Base-by-base conservation (phyloP, 192 early-diverging fungal genomes). In the Lunasporangiospora selenospora region DNA sequence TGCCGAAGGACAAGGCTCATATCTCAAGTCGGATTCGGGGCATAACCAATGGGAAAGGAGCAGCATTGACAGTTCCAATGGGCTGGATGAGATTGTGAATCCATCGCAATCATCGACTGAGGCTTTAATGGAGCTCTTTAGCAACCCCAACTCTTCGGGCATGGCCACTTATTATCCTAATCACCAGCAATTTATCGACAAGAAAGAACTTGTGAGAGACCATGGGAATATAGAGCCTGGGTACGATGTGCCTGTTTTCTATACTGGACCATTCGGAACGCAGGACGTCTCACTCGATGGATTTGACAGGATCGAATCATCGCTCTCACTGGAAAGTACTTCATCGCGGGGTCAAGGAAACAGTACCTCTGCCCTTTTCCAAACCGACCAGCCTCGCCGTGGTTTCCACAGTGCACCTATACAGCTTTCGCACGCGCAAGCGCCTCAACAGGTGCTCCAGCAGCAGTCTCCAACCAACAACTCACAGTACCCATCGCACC, bases 101-200 rank as follows among this genome's bases (percentile, higher is more conserved):
- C 69, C 69, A 4, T 61, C 47, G 12, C 53, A 62, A 15, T 23
- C 33, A 2, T 73, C 69, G 0, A 40, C 52, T 6, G 16, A 26
- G 6, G 61, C 69, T 3, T 34, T 73, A 26, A 63, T 73, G 47
- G 60, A 73, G n/a, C n/a, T 63, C 11, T 73, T 73, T 33, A 58
- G 49, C 34, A 57, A 53, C 42, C 41, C 61, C 1, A 57, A 58
- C 37, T 48, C 69, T 0, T 29, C 60, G 4, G 61, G 69, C 3
- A 1, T 53, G 1, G 45, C 53, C 19, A 3, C 23, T 29, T 65
- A 49, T 31, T 18, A 58, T 21, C 24, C 44, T 3, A 53, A 49
- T 13, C 26, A 45, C 4, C 23, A 60, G 8, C 23, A 3, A 4
- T 49, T 60, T 49, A 36, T 36, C 6, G 32, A 49, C 32, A 43